phyloP scores from a whole-genome alignment of 2,329 filamentous ascomycete genomes.

The Lecanoromycetidae sp. region DNA sequence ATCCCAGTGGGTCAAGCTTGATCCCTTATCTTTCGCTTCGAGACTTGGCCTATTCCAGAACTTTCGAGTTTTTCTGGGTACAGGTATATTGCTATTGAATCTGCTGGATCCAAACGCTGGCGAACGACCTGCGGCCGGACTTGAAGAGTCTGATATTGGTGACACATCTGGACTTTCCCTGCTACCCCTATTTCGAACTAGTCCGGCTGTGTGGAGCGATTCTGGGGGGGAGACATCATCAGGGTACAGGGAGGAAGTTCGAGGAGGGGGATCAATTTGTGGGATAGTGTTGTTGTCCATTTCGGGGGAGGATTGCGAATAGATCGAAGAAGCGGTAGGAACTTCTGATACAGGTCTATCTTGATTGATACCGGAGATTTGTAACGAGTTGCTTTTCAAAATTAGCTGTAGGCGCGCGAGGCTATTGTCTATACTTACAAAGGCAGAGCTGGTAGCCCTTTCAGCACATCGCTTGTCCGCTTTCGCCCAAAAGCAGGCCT shows the following conservation, averaged over 20 bases:
- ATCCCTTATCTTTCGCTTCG: slow-evolving; percentile 8
- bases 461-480: slow-evolving; percentile 21
- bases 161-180: slow-evolving; percentile 29
- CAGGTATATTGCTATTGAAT: slow-evolving; percentile 23
- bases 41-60: slow-evolving; percentile 15
- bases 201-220: slow-evolving; percentile 26
- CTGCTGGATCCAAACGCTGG: slow-evolving; percentile 13
- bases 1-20: slow-evolving; percentile 44
- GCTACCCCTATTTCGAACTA: slow-evolving; percentile 15
- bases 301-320: slow-evolving; percentile 44
- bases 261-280: slow-evolving; percentile 16
- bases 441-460: slow-evolving; percentile 28
- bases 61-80: slow-evolving; percentile 17
- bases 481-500: slow-evolving; percentile 22
- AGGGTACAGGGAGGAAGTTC: slow-evolving; percentile 21
- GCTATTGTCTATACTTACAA: slow-evolving; percentile 25
- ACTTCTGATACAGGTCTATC: slow-evolving; percentile 20
- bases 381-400: slow-evolving; percentile 7
- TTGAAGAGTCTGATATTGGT: slow-evolving; percentile 28
- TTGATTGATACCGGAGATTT: background rate
- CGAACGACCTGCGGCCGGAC: slow-evolving; percentile 24
- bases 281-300: slow-evolving; percentile 3
- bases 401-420: background rate
- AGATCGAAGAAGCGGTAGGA: slow-evolving; percentile 47
- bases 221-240: slow-evolving; percentile 37